Evolutionary conservation across 176 grass and related monocot species (phyloP).

Genomic region (Pontederia crassipes): DNA sequence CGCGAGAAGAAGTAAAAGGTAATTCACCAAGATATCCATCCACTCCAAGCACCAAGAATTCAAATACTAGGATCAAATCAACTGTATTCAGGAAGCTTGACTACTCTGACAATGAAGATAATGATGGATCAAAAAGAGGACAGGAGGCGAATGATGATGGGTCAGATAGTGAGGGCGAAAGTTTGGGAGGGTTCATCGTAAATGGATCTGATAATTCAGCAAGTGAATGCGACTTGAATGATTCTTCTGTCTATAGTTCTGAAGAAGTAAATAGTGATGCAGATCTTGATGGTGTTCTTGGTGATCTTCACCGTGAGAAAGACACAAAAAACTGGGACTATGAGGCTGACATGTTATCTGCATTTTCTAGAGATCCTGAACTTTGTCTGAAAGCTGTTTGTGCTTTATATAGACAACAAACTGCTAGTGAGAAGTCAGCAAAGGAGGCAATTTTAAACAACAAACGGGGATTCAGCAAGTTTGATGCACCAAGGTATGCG

Average conservation of each 20-base stretch:
- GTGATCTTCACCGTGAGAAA: constrained; percentile 29
- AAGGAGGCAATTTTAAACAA: constrained; percentile 37
- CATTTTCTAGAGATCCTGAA: constrained; percentile 36
- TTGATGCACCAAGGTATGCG: constrained; percentile 46
- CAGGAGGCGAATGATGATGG: constrained; percentile 3
- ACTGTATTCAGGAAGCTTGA: not conserved
- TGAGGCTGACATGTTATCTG: constrained; percentile 61
- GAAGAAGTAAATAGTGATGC: constrained; percentile 22
- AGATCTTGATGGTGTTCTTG: constrained; percentile 33
- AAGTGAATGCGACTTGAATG: constrained; percentile 14
- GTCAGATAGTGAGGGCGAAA: constrained; percentile 34
- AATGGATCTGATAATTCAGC: constrained; percentile 25
- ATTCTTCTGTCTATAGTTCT: not conserved
- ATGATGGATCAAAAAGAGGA: constrained; percentile 5
- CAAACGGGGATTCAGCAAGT: constrained; percentile 44
- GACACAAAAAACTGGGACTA: constrained; percentile 39
- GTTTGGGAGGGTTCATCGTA: constrained; percentile 50
- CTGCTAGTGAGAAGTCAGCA: constrained; percentile 29
- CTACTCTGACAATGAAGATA: constrained; percentile 5
- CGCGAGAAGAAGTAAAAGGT: not conserved
- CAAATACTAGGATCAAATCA: not conserved
- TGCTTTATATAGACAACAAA: constrained; percentile 58
- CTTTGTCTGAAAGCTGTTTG: constrained; percentile 76
- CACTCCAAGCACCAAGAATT: constrained; percentile 5
- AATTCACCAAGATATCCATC: not conserved